Percentiles rank a stretch among this genome's conserved stretches.
Conservation (phyloP, 139 green algal genomes). For the Desmodesmus armatus region DNA sequence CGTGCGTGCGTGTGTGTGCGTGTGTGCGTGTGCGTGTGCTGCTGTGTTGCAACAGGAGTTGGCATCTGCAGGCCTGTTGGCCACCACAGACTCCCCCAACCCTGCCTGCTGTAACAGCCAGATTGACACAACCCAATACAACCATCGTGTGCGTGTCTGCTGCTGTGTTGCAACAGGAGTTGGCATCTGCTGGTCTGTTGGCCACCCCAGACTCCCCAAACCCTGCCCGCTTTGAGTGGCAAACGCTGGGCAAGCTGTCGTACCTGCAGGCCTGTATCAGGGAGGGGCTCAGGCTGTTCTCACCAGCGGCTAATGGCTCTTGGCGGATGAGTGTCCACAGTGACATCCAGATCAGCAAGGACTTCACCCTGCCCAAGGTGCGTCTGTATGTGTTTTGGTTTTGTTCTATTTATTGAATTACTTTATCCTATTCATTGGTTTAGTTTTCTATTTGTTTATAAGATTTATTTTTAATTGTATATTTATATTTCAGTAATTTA, state of each 20-base stretch:
- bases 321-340: not conserved
- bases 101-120: not conserved
- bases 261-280: constrained; percentile 48
- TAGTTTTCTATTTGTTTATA: too few relatives aligned
- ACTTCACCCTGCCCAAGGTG: constrained; percentile 9
- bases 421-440: too few relatives aligned
- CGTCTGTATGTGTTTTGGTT: too few relatives aligned
- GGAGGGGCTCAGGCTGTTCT: constrained; percentile 43
- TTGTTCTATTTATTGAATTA: too few relatives aligned
- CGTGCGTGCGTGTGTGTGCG: too few relatives aligned
- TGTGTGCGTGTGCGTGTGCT: too few relatives aligned
- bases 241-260: constrained; percentile 36
- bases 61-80: not conserved
- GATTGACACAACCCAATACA: too few relatives aligned
- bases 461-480: too few relatives aligned
- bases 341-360: not conserved
- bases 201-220: not conserved
- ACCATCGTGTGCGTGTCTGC: not conserved
- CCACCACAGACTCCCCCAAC: not conserved
- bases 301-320: constrained; percentile 25
- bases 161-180: not conserved
- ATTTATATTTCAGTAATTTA: too few relatives aligned
- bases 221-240: constrained; percentile 21
- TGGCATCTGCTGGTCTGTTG: constrained; percentile 16
- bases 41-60: not conserved